Conservation (phyloP, 331 rosid genomes). For the Cydonia oblonga region DNA sequence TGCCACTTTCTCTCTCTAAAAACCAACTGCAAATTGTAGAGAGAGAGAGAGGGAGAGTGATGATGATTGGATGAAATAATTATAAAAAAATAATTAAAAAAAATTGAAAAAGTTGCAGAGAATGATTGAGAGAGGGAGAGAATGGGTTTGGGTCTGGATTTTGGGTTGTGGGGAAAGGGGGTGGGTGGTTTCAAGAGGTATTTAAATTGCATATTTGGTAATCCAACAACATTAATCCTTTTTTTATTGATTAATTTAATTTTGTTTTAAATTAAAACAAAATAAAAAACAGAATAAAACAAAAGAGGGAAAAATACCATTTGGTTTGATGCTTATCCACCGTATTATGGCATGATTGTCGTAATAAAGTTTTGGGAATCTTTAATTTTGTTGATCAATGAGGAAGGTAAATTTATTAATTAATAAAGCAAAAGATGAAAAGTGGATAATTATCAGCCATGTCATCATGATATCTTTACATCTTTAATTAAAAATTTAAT, state of each 20-base stretch:
- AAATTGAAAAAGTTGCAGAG: constrained; percentile 27
- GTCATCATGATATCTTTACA: neutral
- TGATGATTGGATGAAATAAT: constrained; percentile 48
- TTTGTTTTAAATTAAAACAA: neutral
- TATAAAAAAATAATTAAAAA: neutral
- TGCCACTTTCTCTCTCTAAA: constrained; percentile 14
- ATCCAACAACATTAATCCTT: constrained; percentile 21
- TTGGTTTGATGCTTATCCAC: neutral
- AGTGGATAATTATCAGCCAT: constrained; percentile 10
- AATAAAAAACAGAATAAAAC: neutral
- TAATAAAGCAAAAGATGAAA: neutral
- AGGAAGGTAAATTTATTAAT: neutral
- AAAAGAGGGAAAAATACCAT: neutral
- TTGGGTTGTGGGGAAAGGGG: neutral
- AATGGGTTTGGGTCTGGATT: constrained; percentile 4
- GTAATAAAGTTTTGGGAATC: neutral
- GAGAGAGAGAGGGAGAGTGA: constrained; percentile 15
- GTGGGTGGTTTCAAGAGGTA: constrained; percentile 30
- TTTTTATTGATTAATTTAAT: neutral
- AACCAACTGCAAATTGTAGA: constrained; percentile 26
- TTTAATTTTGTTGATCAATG: neutral
- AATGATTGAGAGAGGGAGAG: constrained; percentile 54
- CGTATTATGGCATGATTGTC: neutral
- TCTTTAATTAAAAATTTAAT: no score
- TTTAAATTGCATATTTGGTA: constrained; percentile 41